Evolutionary conservation across 2,329 filamentous ascomycete genomes (phyloP).

Genomic region (Lachnellula willkommii): DNA sequence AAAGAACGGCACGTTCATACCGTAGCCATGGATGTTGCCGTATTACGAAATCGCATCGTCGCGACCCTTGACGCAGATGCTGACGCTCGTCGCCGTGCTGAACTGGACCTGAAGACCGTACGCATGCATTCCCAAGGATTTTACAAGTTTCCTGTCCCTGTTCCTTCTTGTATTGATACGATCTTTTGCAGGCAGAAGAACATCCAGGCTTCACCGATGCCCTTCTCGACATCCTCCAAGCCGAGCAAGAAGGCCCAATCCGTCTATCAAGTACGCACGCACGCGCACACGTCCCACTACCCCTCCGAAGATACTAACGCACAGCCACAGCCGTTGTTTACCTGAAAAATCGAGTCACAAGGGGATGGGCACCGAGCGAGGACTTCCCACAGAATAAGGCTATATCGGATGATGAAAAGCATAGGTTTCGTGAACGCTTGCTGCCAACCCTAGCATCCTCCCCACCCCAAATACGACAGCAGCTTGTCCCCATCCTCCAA

Average conservation of each 20-base stretch:
- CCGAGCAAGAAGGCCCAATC: slow-evolving; percentile 78
- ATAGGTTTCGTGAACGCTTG: slow-evolving; percentile 77
- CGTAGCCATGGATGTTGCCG: slow-evolving; percentile 62
- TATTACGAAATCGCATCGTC: slow-evolving; percentile 70
- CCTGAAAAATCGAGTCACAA: slow-evolving; percentile 93
- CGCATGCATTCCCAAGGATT: slow-evolving; percentile 26
- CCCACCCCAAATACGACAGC: slow-evolving; percentile 75
- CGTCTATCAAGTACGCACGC: slow-evolving; percentile 75
- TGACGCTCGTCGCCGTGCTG: slow-evolving; percentile 69
- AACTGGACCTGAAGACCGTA: slow-evolving; percentile 78
- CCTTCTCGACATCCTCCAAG: slow-evolving; percentile 82
- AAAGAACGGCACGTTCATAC: slow-evolving; percentile 13
- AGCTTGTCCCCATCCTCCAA: slow-evolving; percentile 90
- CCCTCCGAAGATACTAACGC: slow-evolving; percentile 27
- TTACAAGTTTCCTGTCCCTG: neutral
- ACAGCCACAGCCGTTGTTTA: slow-evolving; percentile 75
- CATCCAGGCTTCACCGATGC: slow-evolving; percentile 86
- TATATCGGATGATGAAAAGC: slow-evolving; percentile 86
- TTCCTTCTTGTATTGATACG: slow-evolving; percentile 12
- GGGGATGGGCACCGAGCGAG: slow-evolving; percentile 78
- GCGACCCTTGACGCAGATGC: slow-evolving; percentile 70
- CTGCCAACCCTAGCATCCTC: slow-evolving; percentile 83
- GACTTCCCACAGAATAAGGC: slow-evolving; percentile 61
- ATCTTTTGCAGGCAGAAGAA: slow-evolving; percentile 67
- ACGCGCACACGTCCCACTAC: slow-evolving; percentile 16